Conservation (phyloP, 257 asterid genomes). For the Solanum boliviense region DNA sequence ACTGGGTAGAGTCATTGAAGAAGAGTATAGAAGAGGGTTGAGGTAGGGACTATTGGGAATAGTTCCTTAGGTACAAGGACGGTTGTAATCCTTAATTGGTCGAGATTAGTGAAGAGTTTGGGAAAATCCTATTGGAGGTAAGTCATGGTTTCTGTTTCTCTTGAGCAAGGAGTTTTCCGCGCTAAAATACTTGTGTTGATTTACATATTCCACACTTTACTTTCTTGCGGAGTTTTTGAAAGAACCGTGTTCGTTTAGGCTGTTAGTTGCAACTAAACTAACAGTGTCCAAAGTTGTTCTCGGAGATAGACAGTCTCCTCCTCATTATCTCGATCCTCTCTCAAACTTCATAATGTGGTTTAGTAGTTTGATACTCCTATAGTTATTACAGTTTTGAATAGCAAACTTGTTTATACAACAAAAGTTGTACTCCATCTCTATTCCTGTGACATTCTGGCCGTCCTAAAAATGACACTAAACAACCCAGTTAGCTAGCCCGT, state of each 20-base stretch:
- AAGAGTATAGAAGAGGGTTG: not conserved
- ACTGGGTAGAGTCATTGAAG: not conserved
- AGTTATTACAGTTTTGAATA: not conserved
- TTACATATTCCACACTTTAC: not conserved
- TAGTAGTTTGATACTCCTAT: not conserved
- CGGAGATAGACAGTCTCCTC: not conserved
- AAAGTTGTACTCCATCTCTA: not conserved
- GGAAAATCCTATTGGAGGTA: not conserved
- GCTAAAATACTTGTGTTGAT: not conserved
- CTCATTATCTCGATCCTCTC: not conserved
- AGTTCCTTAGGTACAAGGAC: not conserved
- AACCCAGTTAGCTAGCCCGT: not conserved
- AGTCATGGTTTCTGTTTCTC: not conserved
- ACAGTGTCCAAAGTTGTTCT: not conserved
- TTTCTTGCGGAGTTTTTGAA: not conserved
- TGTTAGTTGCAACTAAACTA: not conserved
- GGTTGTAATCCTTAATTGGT: not conserved
- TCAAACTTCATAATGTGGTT: not conserved
- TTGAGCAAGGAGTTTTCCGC: not conserved
- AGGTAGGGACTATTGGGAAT: not conserved
- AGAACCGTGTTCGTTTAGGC: not conserved
- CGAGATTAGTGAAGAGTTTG: not conserved
- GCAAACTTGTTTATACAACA: not conserved
- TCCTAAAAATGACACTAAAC: not conserved
- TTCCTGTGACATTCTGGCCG: not conserved